Conservation (phyloP, 2,329 filamentous ascomycete species). For the Sporothrix dimorphospora region DNA sequence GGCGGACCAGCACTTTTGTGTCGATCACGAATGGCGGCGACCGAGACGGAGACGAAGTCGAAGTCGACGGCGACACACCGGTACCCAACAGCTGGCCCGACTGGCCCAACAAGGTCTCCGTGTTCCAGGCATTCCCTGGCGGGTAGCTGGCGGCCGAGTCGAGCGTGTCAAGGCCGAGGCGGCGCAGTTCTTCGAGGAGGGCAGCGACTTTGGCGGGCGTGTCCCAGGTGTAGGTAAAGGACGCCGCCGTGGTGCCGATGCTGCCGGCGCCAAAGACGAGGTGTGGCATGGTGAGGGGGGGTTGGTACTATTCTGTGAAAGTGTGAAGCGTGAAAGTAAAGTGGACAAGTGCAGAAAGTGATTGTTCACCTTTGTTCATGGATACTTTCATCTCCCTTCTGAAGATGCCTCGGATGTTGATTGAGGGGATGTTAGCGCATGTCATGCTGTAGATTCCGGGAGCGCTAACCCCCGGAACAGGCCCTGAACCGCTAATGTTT, state of each 20-base stretch:
- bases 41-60: too few relatives aligned
- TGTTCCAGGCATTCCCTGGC: conserved; percentile 33
- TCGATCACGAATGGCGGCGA: conserved; percentile 30
- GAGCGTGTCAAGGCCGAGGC: conserved; percentile 32
- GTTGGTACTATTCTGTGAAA: too few relatives aligned
- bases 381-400: not conserved
- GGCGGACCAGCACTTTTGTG: conserved; percentile 30
- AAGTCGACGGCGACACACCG: too few relatives aligned
- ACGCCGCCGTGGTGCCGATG: conserved; percentile 33
- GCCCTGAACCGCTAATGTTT: not conserved
- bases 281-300: conserved; percentile 5
- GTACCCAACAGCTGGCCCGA: conserved; percentile 2
- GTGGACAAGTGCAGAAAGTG: too few relatives aligned
- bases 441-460: not conserved
- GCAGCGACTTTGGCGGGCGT: conserved; percentile 34
- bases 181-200: conserved; percentile 31
- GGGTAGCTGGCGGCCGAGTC: conserved; percentile 36
- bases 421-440: not conserved
- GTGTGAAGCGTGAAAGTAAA: too few relatives aligned
- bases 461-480: not conserved
- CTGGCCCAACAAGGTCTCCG: conserved; percentile 34
- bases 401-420: conserved; percentile 5
- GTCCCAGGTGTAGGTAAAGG: conserved; percentile 34
- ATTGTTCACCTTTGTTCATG: too few relatives aligned
- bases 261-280: conserved; percentile 35